Evolutionary conservation across 306 rosid genomes (phyloP), one percentile per base, ranked within the genome.

Genomic region (Lablab purpureus): DNA sequence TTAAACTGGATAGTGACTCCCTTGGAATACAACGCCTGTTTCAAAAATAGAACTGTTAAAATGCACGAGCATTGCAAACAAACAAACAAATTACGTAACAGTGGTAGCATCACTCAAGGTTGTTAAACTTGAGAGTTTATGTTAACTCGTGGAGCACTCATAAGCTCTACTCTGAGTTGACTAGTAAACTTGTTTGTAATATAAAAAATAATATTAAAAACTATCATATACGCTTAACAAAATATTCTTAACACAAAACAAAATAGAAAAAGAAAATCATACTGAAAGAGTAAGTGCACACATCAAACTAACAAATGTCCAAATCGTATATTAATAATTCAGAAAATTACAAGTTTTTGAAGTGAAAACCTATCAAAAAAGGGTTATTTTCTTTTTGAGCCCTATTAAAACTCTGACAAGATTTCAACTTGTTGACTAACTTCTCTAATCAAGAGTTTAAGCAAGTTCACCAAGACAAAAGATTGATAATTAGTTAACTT

Each of bases 1-100:
- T 82, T 89, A 90, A 95, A 95, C 64, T 77, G 90, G 64, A 92
- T 65, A 54, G 82, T 65, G 70, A 92, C 77, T 73, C 91, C 99
- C 66, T 74, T 88, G 6, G 96, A 85, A 80, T 83, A 89, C n/a
- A 82, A 58, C 50, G 85, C 75, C 98, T 92, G 90, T 73, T 83
- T 71, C 80, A 90, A 79, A 85, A 81, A 43, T 32, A 79, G 46
- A 78, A 80, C 73, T 12, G 58, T 83, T 75, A 83, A 79, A 54
- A 62, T 54, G 60, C 74, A 36, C 30, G 58, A 66, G 15, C 47
- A 78, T 74, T 32, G 72, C 30, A 75, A 62, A 34, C 14, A 43
- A 75, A 37, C 27, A 14, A 51, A 34, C 22, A n/a, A 80, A 36
- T 46, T 27, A 69, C n/a, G 22, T 59, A 27, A 64, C 4, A 1